A percentile compares a stretch with the other conserved stretches of the same genome.
Conservation (phyloP, 2,329 filamentous ascomycete species). For the Arthrocladium fulminans region DNA sequence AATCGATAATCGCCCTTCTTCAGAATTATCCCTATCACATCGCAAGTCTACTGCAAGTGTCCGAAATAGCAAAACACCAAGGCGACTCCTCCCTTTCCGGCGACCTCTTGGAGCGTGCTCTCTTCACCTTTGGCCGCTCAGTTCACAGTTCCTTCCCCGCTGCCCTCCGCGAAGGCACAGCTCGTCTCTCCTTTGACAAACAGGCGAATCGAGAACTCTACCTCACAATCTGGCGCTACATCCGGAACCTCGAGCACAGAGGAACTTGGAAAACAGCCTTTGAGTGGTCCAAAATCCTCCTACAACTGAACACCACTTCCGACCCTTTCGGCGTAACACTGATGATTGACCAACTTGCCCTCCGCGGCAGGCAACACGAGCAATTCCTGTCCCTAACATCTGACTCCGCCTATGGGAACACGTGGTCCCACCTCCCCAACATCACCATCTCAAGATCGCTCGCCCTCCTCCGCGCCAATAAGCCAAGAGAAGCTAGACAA, state of each 20-base stretch:
- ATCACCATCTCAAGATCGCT: constrained; percentile 68
- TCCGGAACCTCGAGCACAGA: constrained; percentile 74
- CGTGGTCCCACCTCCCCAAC: constrained; percentile 54
- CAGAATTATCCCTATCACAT: constrained; percentile 78
- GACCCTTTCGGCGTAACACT: constrained; percentile 81
- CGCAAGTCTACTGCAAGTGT: constrained; percentile 86
- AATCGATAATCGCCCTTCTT: constrained; percentile 69
- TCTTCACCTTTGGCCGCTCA: constrained; percentile 89
- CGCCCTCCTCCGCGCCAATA: constrained; percentile 63
- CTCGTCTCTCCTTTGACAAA: constrained; percentile 68
- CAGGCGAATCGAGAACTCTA: constrained; percentile 89
- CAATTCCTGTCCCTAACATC: constrained; percentile 65
- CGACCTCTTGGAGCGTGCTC: constrained; percentile 78
- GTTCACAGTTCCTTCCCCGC: constrained; percentile 73
- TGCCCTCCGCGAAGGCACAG: constrained; percentile 66
- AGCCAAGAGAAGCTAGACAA: constrained; percentile 55
- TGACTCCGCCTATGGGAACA: constrained; percentile 40
- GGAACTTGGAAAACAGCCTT: constrained; percentile 90
- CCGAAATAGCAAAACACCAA: constrained; percentile 83
- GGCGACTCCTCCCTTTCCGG: constrained; percentile 77
- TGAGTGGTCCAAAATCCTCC: constrained; percentile 83
- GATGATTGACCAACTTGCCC: constrained; percentile 71
- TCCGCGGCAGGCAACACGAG: constrained; percentile 68
- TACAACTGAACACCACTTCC: constrained; percentile 59
- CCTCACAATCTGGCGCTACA: constrained; percentile 81